Evolutionary conservation across 2,329 filamentous ascomycete genomes (phyloP).

Genomic region (Talaromyces sp.): DNA sequence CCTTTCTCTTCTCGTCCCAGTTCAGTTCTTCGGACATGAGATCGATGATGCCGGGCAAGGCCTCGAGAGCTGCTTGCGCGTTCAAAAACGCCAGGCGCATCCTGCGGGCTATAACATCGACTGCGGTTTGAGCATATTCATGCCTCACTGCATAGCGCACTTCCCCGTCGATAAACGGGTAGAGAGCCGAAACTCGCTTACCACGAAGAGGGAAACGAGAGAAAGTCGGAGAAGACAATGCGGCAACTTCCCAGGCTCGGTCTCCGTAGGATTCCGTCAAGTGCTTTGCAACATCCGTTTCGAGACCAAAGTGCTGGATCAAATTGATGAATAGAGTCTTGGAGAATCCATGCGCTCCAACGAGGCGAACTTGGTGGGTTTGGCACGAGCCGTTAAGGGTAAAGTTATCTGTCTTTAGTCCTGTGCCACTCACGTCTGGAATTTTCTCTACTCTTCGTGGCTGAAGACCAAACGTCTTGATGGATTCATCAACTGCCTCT

Average conservation of each 20-base stretch:
- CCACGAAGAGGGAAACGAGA: constrained; percentile 78
- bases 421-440: constrained; percentile 64
- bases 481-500: constrained; percentile 76
- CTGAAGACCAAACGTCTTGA: constrained; percentile 61
- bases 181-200: constrained; percentile 70
- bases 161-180: constrained; percentile 90
- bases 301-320: constrained; percentile 86
- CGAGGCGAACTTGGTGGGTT: constrained; percentile 73
- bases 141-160: constrained; percentile 80
- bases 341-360: constrained; percentile 81
- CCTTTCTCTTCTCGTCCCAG: constrained; percentile 69
- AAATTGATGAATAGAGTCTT: constrained; percentile 92
- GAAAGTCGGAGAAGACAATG: constrained; percentile 70
- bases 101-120: constrained; percentile 79
- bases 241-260: constrained; percentile 83
- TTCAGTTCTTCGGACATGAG: constrained; percentile 79
- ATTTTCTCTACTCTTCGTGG: constrained; percentile 54
- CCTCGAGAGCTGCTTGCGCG: constrained; percentile 82
- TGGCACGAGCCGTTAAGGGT: constrained; percentile 70
- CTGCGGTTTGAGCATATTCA: constrained; percentile 87
- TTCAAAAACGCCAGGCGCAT: constrained; percentile 87
- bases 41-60: constrained; percentile 78
- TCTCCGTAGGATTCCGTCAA: constrained; percentile 84
- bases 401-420: constrained; percentile 65
- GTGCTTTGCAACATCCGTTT: constrained; percentile 88